phyloP scores from a whole-genome alignment of 805 yeast species.

The Naumovozyma castellii region DNA sequence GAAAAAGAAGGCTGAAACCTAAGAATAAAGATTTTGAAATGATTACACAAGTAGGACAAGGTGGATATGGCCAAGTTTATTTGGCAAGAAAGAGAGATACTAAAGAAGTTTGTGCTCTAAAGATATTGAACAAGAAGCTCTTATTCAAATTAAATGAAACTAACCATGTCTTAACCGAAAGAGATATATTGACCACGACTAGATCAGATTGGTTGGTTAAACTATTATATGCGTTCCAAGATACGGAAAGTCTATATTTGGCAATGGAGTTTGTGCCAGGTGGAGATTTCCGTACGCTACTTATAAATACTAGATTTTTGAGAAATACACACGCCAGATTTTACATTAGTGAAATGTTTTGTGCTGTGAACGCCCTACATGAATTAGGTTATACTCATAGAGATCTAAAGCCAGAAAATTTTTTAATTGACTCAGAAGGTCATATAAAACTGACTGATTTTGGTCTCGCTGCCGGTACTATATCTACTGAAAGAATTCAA shows the following conservation, averaged over 20 bases:
- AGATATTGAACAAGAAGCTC: constrained; percentile 79
- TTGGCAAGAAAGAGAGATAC: constrained; percentile 91
- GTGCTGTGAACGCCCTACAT: constrained; percentile 87
- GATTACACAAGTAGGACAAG: constrained; percentile 98
- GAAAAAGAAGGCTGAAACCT: constrained; percentile 86
- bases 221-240: constrained; percentile 90
- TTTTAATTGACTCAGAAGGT: constrained; percentile 66
- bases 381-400: constrained; percentile 94
- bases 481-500: constrained; percentile 85
- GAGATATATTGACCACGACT: constrained; percentile 94
- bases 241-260: constrained; percentile 74
- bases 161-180: constrained; percentile 87
- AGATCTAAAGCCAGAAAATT: constrained; percentile 91
- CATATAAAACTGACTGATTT: constrained; percentile 79
- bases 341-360: constrained; percentile 92
- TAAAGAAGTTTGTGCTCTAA: constrained; percentile 88
- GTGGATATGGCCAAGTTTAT: constrained; percentile 99
- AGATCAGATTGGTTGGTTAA: constrained; percentile 94
- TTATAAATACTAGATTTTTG: constrained; percentile 85
- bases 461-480: constrained; percentile 94
- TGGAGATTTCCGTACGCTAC: constrained; percentile 91
- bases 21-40: constrained; percentile 92
- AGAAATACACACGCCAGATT: constrained; percentile 94
- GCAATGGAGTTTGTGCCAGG: constrained; percentile 99
- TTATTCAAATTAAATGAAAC: constrained; percentile 88